Base-by-base conservation (phyloP, 768 basidiomycete species). In the Suillus ampliporus region DNA sequence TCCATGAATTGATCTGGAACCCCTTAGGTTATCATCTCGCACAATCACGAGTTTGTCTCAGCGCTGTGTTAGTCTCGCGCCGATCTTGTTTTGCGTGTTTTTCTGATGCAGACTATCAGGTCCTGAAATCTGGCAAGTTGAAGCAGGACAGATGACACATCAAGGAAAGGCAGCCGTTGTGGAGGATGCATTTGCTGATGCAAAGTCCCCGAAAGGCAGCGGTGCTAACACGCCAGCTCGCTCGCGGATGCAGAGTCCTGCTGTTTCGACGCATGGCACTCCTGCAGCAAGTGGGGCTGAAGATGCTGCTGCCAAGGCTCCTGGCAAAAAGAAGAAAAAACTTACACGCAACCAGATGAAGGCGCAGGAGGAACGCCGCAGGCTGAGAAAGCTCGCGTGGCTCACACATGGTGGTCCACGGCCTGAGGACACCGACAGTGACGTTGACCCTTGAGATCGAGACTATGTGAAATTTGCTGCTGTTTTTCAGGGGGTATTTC, bases 41-140 rank as follows among this genome's bases (percentile, higher is more conserved):
- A 97, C 82, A 97, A 97, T 77, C 81, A 88, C 67, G 93, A 95
- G 80, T 95, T 94, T 67, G 90, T 95, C 15, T 81, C 85, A 40
- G 89, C 92, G 14, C 80, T 95, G 57, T 93, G 92, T 93, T 73
- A 73, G 90, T 83, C 26, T 67, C 58, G 58, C 28, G 28, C 60
- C 61, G 61, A 48, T 64, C 57, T 57, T 63, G 26, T 40, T 56
- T 19, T 2, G 44, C 48, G 65, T 60, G 63, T 57, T 40, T 57
- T 38, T 60, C 68, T 69, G 52, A 71, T 66, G 57, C 40, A 61
- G 63, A 57, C 58, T 59, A 47, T 56, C 61, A 92, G 92, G 91
- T 71, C 89, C 92, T 51, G 95, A 98, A 78, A 95, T 96, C 66
- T 99, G 97, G 96, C 85, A 96, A 71, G 87, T 99, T 69, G 94